phyloP scores from a whole-genome alignment of 225 moss, liverwort and hornwort genomes.

The Polytrichum formosum region DNA sequence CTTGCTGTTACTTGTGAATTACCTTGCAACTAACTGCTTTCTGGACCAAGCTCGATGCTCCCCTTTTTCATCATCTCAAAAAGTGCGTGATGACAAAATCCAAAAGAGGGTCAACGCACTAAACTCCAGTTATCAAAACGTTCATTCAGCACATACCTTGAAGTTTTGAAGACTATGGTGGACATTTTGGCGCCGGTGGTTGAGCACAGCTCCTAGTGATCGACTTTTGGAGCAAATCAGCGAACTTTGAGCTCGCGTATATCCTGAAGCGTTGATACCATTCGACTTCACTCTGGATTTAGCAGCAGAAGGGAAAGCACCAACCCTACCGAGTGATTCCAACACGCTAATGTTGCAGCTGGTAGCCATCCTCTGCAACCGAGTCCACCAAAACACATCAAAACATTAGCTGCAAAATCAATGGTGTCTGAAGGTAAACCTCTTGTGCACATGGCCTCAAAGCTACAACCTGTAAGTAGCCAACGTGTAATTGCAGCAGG shows the following conservation, averaged over 20 bases:
- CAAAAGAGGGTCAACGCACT: not conserved
- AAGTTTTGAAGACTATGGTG: conserved; percentile 22
- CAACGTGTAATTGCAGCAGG: not conserved
- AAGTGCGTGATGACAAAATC: not conserved
- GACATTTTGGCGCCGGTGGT: conserved; percentile 14
- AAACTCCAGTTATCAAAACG: not conserved
- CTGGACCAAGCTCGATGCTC: not conserved
- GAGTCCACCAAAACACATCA: not conserved
- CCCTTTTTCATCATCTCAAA: not conserved
- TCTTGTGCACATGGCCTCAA: conserved; percentile 4
- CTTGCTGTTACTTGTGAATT: not conserved
- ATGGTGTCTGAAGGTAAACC: not conserved
- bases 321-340: conserved; percentile 28
- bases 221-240: conserved; percentile 3
- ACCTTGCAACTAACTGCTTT: not conserved
- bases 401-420: not conserved
- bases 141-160: conserved; percentile 16
- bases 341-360: conserved; percentile 25
- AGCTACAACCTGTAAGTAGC: not conserved
- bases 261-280: not conserved
- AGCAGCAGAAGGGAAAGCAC: conserved; percentile 32
- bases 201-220: conserved; percentile 7
- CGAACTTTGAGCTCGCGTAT: conserved; percentile 8
- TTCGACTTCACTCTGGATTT: conserved; percentile 20
- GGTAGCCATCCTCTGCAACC: conserved; percentile 29